A percentile compares a stretch with the other conserved stretches of the same genome.
Conservation (phyloP, 2,329 filamentous ascomycete species). For the Raffaelea albimanens region DNA sequence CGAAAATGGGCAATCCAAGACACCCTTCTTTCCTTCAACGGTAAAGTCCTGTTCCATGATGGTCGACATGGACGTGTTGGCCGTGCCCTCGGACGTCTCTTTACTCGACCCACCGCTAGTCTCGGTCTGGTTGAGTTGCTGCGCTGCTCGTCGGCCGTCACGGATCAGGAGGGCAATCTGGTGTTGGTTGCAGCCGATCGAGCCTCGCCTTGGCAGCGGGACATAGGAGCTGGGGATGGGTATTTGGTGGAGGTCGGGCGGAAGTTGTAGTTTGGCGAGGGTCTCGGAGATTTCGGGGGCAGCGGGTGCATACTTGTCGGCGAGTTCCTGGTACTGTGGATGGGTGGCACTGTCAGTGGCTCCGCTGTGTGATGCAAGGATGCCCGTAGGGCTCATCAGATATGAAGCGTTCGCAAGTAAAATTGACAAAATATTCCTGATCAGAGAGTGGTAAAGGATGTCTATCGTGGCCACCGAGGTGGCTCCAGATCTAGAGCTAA, state of each 20-base stretch:
- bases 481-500: conserved; percentile 85
- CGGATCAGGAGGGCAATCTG: conserved; percentile 55
- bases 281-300: conserved; percentile 58
- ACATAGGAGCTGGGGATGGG: conserved; percentile 41
- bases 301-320: conserved; percentile 58
- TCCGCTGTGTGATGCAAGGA: background rate
- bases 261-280: conserved; percentile 56
- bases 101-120: conserved; percentile 39
- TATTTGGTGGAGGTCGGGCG: conserved; percentile 38
- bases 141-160: conserved; percentile 52
- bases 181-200: conserved; percentile 37
- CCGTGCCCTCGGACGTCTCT: conserved; percentile 34
- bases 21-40: conserved; percentile 69
- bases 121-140: conserved; percentile 39
- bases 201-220: conserved; percentile 41
- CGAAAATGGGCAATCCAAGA: conserved; percentile 73
- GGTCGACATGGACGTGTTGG: conserved; percentile 50
- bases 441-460: conserved; percentile 36
- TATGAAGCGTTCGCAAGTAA: conserved; percentile 11
- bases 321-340: conserved; percentile 51
- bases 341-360: conserved; percentile 10
- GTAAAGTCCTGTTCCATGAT: conserved; percentile 86
- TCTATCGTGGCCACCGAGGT: conserved; percentile 53
- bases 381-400: conserved; percentile 8
- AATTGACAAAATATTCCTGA: conserved; percentile 12